Evolutionary conservation across 1,284 basidiomycete genomes (phyloP).

Genomic region (Heterobasidion occidentale): DNA sequence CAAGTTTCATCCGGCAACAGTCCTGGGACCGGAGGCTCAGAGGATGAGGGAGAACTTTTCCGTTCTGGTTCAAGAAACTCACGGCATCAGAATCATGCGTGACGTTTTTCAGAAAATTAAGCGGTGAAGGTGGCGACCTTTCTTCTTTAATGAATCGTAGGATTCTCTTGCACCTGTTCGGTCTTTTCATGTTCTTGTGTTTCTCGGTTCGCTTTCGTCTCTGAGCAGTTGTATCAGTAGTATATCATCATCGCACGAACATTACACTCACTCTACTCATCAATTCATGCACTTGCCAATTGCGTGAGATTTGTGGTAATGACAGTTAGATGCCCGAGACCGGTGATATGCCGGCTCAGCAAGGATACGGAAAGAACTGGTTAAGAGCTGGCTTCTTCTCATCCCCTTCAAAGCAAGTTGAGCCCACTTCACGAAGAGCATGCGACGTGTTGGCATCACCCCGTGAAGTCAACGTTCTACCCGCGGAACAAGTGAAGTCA

Average conservation of each 20-base stretch:
- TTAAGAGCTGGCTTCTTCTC: no score
- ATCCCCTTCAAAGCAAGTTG: not conserved
- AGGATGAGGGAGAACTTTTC: slow-evolving; percentile 1
- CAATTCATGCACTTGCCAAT: not conserved
- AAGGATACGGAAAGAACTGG: no score
- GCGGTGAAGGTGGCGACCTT: not conserved
- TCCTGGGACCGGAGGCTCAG: not conserved
- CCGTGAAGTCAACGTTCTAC: not conserved
- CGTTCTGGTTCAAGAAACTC: not conserved
- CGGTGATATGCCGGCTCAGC: no score
- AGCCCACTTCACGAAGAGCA: not conserved
- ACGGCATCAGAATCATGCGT: not conserved
- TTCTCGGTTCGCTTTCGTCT: not conserved
- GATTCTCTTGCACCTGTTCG: not conserved
- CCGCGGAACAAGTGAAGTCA: not conserved
- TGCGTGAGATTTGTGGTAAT: not conserved
- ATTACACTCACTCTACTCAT: not conserved
- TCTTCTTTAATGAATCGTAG: not conserved
- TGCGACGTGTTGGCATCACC: not conserved
- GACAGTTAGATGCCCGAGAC: not conserved
- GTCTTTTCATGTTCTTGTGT: not conserved
- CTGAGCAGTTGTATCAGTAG: slow-evolving; percentile 2
- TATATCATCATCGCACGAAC: not conserved
- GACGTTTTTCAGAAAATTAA: slow-evolving; percentile 1
- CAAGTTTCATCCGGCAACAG: slow-evolving; percentile 2